Base-by-base conservation (phyloP, 2,329 filamentous ascomycete species). In the Nannizziopsis barbatae region DNA sequence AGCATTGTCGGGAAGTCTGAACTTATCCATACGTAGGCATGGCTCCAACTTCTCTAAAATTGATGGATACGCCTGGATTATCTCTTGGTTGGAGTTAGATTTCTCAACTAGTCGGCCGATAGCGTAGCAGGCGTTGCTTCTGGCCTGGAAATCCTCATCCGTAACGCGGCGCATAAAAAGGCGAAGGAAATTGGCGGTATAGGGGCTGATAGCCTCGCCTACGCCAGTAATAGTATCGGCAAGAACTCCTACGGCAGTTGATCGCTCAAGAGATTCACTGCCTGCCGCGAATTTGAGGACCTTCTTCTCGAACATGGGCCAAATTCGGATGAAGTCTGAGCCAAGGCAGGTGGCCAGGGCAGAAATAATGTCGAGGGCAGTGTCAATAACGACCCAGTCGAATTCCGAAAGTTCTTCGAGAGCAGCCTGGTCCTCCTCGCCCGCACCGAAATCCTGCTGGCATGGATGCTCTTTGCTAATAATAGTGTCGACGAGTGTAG, bases 381-480 rank as follows among this genome's bases (percentile, higher is more conserved):
- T 95, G 71, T 98, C 92, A 47, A 96, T 84, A 45, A 95, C 83
- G 14, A 95, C 79, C 92, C 92, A 96, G 72, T 96, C 92, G 61
- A 94, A 95, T 71, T 98, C 92, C 2, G 90, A 94, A 27, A 84
- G 84, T 63, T 88, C 90, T 43, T 80, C 73, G 49, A 84, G 79
- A 8, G 81, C 73, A n/a, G 81, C 80, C 49, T 80, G 76, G 53
- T 83, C 79, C 57, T 90, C 88, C 49, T 86, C 84, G 53, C 86
- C 83, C 52, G 85, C 83, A 40, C 84, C 86, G 17, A 93, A 79
- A 62, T 95, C 90, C 61, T 90, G 80, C 70, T 98, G 92, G 73
- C 87, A 95, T 49, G 86, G 82, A 70, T 98, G 92, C 53, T 85
- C 82, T 68, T 90, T 89, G 54, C 83, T 90, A 61, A 96, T 83